Evolutionary conservation across 148 eudicot genomes (phyloP).

Genomic region (Pharnaceum exiguum): DNA sequence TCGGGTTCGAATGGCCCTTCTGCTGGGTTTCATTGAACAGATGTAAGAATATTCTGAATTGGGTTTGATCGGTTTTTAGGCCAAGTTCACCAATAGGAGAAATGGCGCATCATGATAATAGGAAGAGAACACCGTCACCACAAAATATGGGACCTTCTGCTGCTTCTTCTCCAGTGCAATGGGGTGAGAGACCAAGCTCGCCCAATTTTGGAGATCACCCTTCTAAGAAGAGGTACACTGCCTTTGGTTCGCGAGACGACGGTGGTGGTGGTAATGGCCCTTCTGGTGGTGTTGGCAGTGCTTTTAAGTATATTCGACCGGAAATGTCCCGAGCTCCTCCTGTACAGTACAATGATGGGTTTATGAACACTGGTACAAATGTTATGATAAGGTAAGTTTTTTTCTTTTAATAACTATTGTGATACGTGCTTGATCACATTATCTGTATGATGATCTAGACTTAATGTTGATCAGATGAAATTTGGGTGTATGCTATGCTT

Average conservation of each 20-base stretch:
- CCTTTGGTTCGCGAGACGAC: slow-evolving; percentile 15
- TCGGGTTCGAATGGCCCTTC: too few species aligned
- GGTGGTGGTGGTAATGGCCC: slow-evolving; percentile 18
- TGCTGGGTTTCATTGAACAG: too few species aligned
- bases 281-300: slow-evolving; percentile 18
- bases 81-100: too few species aligned
- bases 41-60: too few species aligned
- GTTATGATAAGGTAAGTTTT: slow-evolving; percentile 30
- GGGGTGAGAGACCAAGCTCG: slow-evolving; percentile 27
- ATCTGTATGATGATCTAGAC: slow-evolving; percentile 6
- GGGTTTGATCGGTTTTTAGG: too few species aligned
- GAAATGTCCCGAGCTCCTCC: slow-evolving; percentile 43
- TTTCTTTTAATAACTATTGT: slow-evolving; percentile 1
- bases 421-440: background rate
- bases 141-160: too few species aligned
- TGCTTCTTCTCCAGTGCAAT: slow-evolving; percentile 10
- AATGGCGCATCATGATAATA: too few species aligned
- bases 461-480: slow-evolving; percentile 3
- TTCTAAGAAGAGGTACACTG: slow-evolving; percentile 28
- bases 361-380: slow-evolving; percentile 19
- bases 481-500: too few species aligned
- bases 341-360: slow-evolving; percentile 32
- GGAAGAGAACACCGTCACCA: too few species aligned
- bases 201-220: slow-evolving; percentile 21
- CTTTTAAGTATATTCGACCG: slow-evolving; percentile 21